Evolutionary conservation across 148 eudicot species (phyloP).

Genomic region (Dysphania ambrosioides): DNA sequence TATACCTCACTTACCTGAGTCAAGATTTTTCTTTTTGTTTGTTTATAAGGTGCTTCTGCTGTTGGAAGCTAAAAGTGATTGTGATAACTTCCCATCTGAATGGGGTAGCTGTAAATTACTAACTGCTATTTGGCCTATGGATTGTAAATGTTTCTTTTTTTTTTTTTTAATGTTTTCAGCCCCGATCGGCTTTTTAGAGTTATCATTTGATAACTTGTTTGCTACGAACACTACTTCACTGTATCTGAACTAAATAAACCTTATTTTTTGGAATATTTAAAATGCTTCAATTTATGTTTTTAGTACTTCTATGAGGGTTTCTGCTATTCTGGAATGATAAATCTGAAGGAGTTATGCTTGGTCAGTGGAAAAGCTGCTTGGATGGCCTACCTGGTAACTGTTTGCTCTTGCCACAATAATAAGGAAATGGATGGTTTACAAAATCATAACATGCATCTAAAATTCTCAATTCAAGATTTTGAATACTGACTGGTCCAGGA

Average conservation of each 20-base stretch:
- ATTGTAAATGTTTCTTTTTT: not conserved
- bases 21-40: not conserved
- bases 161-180: not conserved
- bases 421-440: not conserved
- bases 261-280: not conserved
- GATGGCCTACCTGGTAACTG: constrained; percentile 88
- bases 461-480: not conserved
- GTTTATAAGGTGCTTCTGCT: too few relatives aligned
- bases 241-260: not conserved
- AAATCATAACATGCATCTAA: too few relatives aligned
- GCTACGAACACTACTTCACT: too few relatives aligned
- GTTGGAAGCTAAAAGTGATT: too few relatives aligned
- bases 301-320: constrained; percentile 1
- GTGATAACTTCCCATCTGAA: not conserved
- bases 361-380: constrained; percentile 97
- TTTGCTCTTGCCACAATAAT: not conserved
- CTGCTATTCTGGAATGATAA: constrained; percentile 77
- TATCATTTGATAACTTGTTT: not conserved
- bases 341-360: constrained; percentile 75
- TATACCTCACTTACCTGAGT: not conserved
- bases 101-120: not conserved
- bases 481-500: constrained; percentile 43
- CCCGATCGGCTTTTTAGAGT: not conserved
- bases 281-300: too few relatives aligned
- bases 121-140: not conserved